phyloP scores from a whole-genome alignment of 345 rosid genomes.

The Hevea brasiliensis region DNA sequence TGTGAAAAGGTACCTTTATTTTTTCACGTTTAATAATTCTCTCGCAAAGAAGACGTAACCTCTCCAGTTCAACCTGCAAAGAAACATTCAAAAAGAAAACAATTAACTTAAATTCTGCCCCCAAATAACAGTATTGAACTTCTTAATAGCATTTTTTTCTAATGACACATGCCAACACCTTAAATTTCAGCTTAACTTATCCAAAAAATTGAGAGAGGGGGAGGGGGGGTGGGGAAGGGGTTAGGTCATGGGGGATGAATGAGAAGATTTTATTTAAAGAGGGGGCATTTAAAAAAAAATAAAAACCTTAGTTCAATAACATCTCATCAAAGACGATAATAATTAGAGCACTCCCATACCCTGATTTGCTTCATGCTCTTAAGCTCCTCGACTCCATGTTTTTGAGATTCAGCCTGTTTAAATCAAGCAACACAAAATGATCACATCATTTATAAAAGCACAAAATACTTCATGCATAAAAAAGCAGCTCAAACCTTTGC shows the following conservation, averaged over 20 bases:
- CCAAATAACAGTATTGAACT: too few species aligned
- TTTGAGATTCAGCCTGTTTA: constrained; percentile 76
- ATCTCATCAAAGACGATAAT: background rate
- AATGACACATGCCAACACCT: background rate
- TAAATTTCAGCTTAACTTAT: background rate
- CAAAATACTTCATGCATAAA: background rate
- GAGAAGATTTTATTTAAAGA: too few species aligned
- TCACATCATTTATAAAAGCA: background rate
- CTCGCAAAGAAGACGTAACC: constrained; percentile 93
- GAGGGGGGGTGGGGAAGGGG: too few species aligned
- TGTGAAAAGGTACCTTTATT: constrained; percentile 55
- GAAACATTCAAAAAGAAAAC: background rate
- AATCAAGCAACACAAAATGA: constrained; percentile 19
- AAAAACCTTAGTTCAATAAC: background rate
- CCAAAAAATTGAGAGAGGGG: too few species aligned
- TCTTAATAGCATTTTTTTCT: too few species aligned
- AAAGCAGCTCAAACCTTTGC: constrained; percentile 54
- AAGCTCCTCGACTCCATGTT: constrained; percentile 78
- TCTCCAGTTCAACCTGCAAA: constrained; percentile 82
- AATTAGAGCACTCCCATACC: constrained; percentile 42
- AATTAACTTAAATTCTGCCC: background rate
- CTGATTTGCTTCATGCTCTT: constrained; percentile 81
- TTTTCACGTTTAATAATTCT: constrained; percentile 92
- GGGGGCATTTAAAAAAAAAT: too few species aligned
- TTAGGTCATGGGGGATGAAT: too few species aligned